Evolutionary conservation across 192 early-diverging fungal species (phyloP), one percentile per base, ranked within the genome.

Genomic region (Podila minutissima): DNA sequence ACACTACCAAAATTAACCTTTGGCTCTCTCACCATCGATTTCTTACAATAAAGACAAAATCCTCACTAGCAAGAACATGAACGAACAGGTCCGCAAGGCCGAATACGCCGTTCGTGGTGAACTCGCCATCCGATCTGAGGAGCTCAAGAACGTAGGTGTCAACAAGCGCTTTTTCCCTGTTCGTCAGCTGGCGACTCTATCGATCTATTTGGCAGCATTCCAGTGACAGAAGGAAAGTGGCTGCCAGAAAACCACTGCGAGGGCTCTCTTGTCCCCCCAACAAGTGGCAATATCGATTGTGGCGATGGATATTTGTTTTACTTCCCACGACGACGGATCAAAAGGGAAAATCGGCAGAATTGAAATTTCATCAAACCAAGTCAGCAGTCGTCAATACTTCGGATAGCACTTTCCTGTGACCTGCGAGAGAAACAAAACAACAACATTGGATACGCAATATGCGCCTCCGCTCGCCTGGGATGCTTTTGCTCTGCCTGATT

Each of bases 41-140:
- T n/a, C 48, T 11, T 26, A 19, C 59, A 59, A 24, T 59, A 20
- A 19, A 65, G 62, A 55, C 72, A 94, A 94, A 72, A 90, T 94
- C 26, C 87, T 96, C 55, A 92, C 87, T 20, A 51, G 86, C 29
- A 91, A 94, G 35, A 89, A 87, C 17, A 92, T 95, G 85, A 94
- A 94, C 75, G 88, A 90, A 59, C 84, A 88, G 29, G 77, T 96
- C 66, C 87, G 84, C 71, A 87, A 90, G 24, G 92, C 94, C 62
- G 93, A 98, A 76, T 99, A 99, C 76, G 97, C 98, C 46, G 97
- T 99, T 10, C 92, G 98, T 62, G 98, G 98, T 38, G 96, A 93
- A 69, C 89, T 97, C 37, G 96, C 98, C 20, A 97, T 99, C 75
- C 90, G 93, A 20, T 95, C 97, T 1, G 98, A 99, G 59, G 89